A percentile compares a stretch with the other conserved stretches of the same genome.
phyloP scores from a whole-genome alignment of 2,329 filamentous ascomycete genomes.

The Bipolaris sorokiniana region DNA sequence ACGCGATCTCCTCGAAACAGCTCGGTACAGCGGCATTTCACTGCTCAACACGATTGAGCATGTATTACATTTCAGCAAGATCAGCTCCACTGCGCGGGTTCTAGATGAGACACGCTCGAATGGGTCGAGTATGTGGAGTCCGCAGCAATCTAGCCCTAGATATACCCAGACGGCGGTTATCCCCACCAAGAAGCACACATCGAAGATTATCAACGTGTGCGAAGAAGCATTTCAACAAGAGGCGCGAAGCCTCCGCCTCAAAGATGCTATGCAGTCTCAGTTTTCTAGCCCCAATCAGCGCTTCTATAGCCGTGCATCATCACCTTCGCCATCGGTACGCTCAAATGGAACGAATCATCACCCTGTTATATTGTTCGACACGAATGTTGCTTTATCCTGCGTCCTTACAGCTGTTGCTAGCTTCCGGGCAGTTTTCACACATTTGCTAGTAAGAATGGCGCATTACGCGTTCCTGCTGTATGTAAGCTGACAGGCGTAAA shows the following conservation, averaged over 20 bases:
- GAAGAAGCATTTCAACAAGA: conserved; percentile 11
- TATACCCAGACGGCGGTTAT: neutral
- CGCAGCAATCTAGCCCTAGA: conserved; percentile 3
- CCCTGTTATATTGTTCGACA: conserved; percentile 9
- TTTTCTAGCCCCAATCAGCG: neutral
- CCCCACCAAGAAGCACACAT: neutral
- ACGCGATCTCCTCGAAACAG: conserved; percentile 9
- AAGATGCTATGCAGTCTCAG: conserved; percentile 7
- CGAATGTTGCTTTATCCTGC: conserved; percentile 4
- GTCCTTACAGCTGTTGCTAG: conserved; percentile 7
- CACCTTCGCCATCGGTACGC: neutral
- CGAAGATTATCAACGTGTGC: neutral
- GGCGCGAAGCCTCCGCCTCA: conserved; percentile 2
- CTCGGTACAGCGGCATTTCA: conserved; percentile 9
- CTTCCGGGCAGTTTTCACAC: conserved; percentile 9
- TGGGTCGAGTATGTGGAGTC: neutral
- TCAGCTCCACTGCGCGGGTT: conserved; percentile 3
- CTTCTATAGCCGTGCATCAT: neutral
- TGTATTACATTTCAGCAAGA: conserved; percentile 15
- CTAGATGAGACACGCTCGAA: neutral
- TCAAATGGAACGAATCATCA: neutral
- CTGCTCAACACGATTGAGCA: conserved; percentile 13
- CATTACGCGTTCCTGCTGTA: too few relatives aligned
- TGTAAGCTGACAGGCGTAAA: neutral
- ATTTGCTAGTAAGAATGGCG: conserved; percentile 5